Evolutionary conservation across 2,329 filamentous ascomycete genomes (phyloP), one percentile per base, ranked within the genome.

Genomic region (Penicillium sp.): DNA sequence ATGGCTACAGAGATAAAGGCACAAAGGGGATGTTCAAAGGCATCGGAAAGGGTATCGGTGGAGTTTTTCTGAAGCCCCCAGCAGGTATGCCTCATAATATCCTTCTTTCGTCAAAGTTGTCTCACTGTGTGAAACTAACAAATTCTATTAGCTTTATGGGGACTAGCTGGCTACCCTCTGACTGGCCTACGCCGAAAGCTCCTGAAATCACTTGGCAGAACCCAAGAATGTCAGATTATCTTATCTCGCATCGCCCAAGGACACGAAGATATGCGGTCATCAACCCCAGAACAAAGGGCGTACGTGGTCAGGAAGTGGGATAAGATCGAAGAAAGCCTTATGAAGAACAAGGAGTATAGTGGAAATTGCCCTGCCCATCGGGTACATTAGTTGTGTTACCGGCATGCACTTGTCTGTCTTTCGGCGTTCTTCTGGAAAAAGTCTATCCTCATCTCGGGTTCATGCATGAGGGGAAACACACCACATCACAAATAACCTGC

Each of bases 31-130:
- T 93, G n/a, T 70, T 92, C 11, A 93, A 93, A 72, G 90, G 90
- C 0, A 80, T 96, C 39, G 91, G 88, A 1, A 95, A 91, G 70
- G 92, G 93, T 0, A 83, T 96, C 43, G 90, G 90, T 10, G 93
- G 93, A 1, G 72, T 96, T 1, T 80, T 95, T 1, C 75, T 93
- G 16, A 96, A 96, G 70, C 90, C 91, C 31, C 85, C 88, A 50
- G 90, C 90, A 60, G 91, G 86, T 86, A 75, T 76, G 82, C 72
- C 5, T 19, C 6, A 50, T 2, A 14, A 16, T 4, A n/a, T 19
- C 10, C 13, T 33, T 33, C 14, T 6, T 33, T 33, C 31, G 31
- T 7, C 31, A 33, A 13, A 3, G 13, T 13, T 31, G 29, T 31
- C 29, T 33, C 1, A 7, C 11, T 45, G 24, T 46, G 19, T 13